Evolutionary conservation across 2,329 filamentous ascomycete genomes (phyloP), one percentile per base, ranked within the genome.

Genomic region (Aspergillus flavus): DNA sequence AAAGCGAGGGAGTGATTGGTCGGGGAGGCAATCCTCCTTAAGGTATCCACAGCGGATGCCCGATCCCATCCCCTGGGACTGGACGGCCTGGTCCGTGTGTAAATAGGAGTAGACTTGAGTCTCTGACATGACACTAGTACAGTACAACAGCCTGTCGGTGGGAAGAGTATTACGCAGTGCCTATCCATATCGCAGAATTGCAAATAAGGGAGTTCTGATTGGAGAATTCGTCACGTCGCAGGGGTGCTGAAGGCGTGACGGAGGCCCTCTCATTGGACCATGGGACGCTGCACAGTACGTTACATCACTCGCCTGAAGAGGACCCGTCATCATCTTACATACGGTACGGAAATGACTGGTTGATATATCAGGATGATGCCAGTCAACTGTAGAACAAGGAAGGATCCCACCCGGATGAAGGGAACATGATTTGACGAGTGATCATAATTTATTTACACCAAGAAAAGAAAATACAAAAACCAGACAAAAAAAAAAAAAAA

Each of bases 181-280:
- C 39, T 41, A 19, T 41, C 19, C 7, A 19, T n/a, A 1, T 19
- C 10, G 11, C 23, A 21, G 14, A 23, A 52, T 59, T 52, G 45
- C 14, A 23, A 59, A 59, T 59, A 36, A 4, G 34, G 5, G n/a
- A 7, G 28, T 46, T 61, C 16, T 58, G 60, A 58, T 61, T 58
- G 60, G 56, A 61, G 52, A 53, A 39, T 41, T 6, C 6, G 12
- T 28, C 11, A 48, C 21, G 5, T 2, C 6, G 14, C n/a, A 48
- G 11, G 45, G 45, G 11, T 9, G 7, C 16, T 41, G 39, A 41
- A 41, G 19, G 39, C 39, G 34, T 41, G 39, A n/a, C 1, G 0
- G 16, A 41, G 19, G 2, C 19, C 7, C 39, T 41, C 39, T n/a
- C 39, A 41, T 41, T 41, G 39, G 39, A 19, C 39, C 16, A 19